Evolutionary conservation across 208 protist genomes (phyloP).

Genomic region (Leishmania lainsoni): DNA sequence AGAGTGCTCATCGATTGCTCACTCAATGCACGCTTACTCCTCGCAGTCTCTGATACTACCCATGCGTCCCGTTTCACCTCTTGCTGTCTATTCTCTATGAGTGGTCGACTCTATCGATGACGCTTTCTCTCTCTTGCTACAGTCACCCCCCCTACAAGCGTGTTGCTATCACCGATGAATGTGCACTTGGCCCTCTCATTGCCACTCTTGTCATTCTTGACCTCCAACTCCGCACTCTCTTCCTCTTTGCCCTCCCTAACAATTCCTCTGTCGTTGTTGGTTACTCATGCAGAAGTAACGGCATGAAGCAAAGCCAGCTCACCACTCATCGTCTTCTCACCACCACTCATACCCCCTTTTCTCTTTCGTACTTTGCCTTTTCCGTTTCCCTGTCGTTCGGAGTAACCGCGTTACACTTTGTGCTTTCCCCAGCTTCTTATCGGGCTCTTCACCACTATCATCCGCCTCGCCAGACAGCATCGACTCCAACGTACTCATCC

Average conservation of each 20-base stretch:
- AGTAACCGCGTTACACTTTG: background rate
- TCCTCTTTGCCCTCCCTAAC: background rate
- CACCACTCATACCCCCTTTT: background rate
- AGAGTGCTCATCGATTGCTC: background rate
- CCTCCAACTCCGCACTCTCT: background rate
- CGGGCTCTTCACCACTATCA: background rate
- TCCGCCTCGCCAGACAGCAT: background rate
- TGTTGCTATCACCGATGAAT: background rate
- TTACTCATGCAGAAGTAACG: background rate
- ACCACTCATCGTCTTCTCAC: background rate
- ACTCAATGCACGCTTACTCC: no score
- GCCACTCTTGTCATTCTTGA: background rate
- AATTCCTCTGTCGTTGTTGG: background rate
- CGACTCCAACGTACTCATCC: background rate
- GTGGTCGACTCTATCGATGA: background rate
- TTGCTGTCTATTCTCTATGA: background rate
- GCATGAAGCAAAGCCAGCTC: background rate
- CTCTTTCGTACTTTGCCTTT: no score
- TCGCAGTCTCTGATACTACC: background rate
- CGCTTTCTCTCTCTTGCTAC: background rate
- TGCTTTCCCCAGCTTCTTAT: background rate
- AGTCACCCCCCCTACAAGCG: background rate
- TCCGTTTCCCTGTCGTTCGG: background rate
- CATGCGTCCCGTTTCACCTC: background rate
- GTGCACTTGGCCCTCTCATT: background rate